phyloP scores from a whole-genome alignment of 768 basidiomycete genomes.

The Cystoderma amianthinum region DNA sequence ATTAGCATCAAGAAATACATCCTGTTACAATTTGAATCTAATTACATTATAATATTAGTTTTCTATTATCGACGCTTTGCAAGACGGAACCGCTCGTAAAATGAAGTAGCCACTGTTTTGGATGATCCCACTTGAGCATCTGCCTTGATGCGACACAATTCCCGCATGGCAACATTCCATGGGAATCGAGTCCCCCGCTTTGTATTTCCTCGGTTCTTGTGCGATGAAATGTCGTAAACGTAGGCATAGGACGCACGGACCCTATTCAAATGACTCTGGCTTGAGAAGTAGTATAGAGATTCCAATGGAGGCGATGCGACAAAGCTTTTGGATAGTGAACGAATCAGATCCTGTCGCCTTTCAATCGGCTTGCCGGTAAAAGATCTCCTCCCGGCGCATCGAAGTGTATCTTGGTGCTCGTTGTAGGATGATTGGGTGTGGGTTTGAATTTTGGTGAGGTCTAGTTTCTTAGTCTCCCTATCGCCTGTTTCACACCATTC shows the following conservation, averaged over 20 bases:
- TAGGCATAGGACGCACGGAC: constrained; percentile 49
- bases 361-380: constrained; percentile 37
- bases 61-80: neutral
- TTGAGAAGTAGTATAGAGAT: constrained; percentile 18
- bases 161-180: constrained; percentile 42
- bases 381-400: constrained; percentile 1
- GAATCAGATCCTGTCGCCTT: constrained; percentile 38
- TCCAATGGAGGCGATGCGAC: constrained; percentile 17
- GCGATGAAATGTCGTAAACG: constrained; percentile 19
- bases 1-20: no score
- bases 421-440: constrained; percentile 31
- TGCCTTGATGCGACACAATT: constrained; percentile 45
- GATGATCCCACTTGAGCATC: constrained; percentile 23
- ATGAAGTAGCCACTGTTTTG: constrained; percentile 30
- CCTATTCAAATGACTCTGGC: constrained; percentile 19
- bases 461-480: constrained; percentile 16
- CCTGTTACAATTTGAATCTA: no score
- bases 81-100: constrained; percentile 30
- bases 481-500: constrained; percentile 13
- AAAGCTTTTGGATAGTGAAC: constrained; percentile 36
- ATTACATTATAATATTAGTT: no score
- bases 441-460: constrained; percentile 25
- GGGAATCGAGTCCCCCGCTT: constrained; percentile 35
- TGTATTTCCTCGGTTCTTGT: constrained; percentile 3
- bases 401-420: constrained; percentile 11